Conservation (phyloP, 805 yeast species). For the Candida lessepsii region DNA sequence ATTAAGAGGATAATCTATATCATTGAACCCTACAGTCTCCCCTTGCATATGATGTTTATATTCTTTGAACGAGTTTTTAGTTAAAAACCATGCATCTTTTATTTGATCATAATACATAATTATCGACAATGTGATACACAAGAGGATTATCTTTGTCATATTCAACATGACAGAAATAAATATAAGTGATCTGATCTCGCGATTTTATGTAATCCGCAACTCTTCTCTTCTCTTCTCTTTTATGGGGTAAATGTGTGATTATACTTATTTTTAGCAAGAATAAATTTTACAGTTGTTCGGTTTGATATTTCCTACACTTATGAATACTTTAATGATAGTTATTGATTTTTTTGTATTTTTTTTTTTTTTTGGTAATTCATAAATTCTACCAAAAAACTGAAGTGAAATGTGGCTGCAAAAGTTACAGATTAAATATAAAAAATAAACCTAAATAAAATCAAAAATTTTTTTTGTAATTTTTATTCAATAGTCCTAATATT, state of each 20-base stretch:
- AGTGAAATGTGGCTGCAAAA: neutral
- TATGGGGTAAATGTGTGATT: neutral
- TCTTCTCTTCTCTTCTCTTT: no score
- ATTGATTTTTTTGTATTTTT: neutral
- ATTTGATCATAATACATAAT: constrained; percentile 3
- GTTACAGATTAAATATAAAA: neutral
- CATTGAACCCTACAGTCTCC: constrained; percentile 8
- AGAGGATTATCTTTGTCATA: neutral
- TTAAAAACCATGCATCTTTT: constrained; percentile 24
- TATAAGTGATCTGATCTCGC: constrained; percentile 3
- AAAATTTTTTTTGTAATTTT: neutral
- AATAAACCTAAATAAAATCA: neutral
- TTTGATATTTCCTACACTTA: no score
- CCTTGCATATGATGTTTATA: constrained; percentile 17
- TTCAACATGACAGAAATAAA: neutral
- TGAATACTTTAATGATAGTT: no score
- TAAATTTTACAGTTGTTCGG: no score
- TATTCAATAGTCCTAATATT: neutral
- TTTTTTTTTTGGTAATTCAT: neutral
- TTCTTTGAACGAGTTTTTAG: constrained; percentile 26
- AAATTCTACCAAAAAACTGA: neutral
- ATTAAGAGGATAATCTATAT: constrained; percentile 32
- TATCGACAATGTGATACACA: neutral
- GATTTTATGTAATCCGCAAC: constrained; percentile 2
- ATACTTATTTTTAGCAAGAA: no score